Evolutionary conservation across 352 stramenopile species (phyloP), one percentile per base, ranked within the genome.

Genomic region (Globisporangium polare): DNA sequence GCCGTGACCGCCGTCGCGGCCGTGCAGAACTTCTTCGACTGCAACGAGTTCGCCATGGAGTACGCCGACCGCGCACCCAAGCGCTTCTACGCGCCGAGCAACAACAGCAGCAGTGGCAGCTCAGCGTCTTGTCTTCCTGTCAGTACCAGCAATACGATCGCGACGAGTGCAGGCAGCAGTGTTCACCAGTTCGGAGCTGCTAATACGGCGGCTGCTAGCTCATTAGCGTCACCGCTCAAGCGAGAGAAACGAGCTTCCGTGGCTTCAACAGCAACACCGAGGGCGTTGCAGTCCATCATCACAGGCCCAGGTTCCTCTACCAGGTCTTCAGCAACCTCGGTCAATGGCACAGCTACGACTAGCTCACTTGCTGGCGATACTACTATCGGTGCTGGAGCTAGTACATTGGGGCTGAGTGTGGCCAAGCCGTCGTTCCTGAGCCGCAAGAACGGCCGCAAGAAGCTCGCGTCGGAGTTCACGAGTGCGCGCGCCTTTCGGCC

Each of bases 21-120:
- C 0, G 35, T 64, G 2, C 45, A 62, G 24, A 59, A 58, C 6
- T 62, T 73, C n/a, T 68, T 65, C 20, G 67, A 74, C 46, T 63
- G 49, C 42, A 89, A 89, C 50, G 77, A 86, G 55, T 88, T 89
- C 43, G 78, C 80, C 5, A 80, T 85, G 37, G 80, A 89, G 46
- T 89, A 84, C 53, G 74, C 77, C 0, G 76, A 84, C 26, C 74
- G 72, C 29, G 80, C 74, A 9, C 62, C 73, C 4, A 61, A 64
- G 20, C 65, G 67, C 13, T 68, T 66, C 35, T 45, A 49, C n/a
- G 45, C 33, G 3, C 22, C 24, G 10, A 53, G 41, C 39, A 53
- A 24, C 53, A 53, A 39, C 8, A 58, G 35, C 33, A 46, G 35
- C 33, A 46, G 20, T 37, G 41, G 33, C 18, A 24, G 10, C 10